Conservation (phyloP, 345 rosid genomes). For the Gossypium anomalum region DNA sequence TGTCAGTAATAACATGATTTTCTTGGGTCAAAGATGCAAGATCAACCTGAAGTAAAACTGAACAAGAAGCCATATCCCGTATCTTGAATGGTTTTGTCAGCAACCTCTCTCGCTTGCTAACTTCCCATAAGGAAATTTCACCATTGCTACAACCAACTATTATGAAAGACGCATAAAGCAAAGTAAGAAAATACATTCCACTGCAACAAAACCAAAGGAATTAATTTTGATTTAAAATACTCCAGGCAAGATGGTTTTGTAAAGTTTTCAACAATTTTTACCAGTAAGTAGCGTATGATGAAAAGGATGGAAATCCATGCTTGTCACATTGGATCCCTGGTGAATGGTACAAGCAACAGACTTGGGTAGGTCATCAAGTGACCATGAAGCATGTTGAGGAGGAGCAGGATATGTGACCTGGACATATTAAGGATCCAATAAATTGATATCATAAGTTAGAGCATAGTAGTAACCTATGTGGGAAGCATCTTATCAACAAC, state of each 20-base stretch:
- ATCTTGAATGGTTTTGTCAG: constrained; percentile 56
- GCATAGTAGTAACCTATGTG: not conserved
- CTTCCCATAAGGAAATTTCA: constrained; percentile 68
- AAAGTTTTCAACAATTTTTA: constrained; percentile 23
- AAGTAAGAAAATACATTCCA: constrained; percentile 11
- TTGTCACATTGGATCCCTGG: constrained; percentile 57
- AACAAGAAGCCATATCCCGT: constrained; percentile 41
- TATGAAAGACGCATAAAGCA: constrained; percentile 6
- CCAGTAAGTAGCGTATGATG: constrained; percentile 55
- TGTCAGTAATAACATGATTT: not conserved
- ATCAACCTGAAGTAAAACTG: constrained; percentile 47
- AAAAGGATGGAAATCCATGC: constrained; percentile 79
- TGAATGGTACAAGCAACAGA: constrained; percentile 50
- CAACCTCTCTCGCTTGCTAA: constrained; percentile 42
- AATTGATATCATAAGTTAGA: constrained; percentile 4
- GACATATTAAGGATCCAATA: not conserved
- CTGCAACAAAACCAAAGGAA: not conserved
- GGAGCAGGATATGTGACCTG: constrained; percentile 57
- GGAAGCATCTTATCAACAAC: not conserved
- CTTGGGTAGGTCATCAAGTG: constrained; percentile 61
- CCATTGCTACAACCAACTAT: constrained; percentile 67
- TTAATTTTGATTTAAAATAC: not conserved
- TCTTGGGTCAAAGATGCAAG: not conserved
- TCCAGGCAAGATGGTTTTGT: not conserved
- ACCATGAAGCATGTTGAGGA: constrained; percentile 51